A percentile compares a stretch with the other conserved stretches of the same genome.
Evolutionary conservation across 768 basidiomycete genomes (phyloP).

Genomic region (Dentipellis sp.): DNA sequence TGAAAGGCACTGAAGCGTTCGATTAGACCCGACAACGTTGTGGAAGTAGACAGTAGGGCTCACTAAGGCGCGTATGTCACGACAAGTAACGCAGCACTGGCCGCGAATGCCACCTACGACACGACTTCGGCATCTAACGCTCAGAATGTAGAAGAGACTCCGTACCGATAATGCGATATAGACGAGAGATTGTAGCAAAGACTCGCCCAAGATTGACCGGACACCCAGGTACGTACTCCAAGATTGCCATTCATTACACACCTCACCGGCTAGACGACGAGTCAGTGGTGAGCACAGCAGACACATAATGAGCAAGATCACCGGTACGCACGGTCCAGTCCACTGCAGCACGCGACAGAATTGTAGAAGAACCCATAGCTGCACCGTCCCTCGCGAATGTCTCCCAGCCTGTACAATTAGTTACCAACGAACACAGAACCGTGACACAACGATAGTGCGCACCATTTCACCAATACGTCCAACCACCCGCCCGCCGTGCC

Average conservation of each 20-base stretch:
- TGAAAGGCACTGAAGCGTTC: constrained; percentile 51
- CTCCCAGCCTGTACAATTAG: constrained; percentile 44
- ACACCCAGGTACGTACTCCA: constrained; percentile 57
- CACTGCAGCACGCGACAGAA: constrained; percentile 61
- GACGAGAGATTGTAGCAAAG: constrained; percentile 54
- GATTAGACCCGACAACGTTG: not conserved
- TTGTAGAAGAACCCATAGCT: constrained; percentile 65
- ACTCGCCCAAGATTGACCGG: constrained; percentile 45
- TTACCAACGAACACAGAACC: not conserved
- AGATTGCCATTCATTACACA: constrained; percentile 56
- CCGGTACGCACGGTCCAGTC: constrained; percentile 38
- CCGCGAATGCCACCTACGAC: constrained; percentile 48
- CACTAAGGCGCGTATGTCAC: constrained; percentile 64
- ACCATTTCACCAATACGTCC: constrained; percentile 71
- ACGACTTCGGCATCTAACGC: too few species aligned
- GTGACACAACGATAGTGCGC: constrained; percentile 1
- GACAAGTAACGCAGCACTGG: constrained; percentile 55
- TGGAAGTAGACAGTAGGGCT: constrained; percentile 17
- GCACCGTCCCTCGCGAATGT: constrained; percentile 62
- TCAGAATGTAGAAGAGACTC: not conserved
- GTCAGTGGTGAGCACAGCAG: constrained; percentile 1
- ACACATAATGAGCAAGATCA: not conserved
- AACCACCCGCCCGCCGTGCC: constrained; percentile 64
- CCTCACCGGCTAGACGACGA: constrained; percentile 44
- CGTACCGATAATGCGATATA: constrained; percentile 59